Evolutionary conservation across 768 basidiomycete species (phyloP).

Genomic region (Mycena pura): DNA sequence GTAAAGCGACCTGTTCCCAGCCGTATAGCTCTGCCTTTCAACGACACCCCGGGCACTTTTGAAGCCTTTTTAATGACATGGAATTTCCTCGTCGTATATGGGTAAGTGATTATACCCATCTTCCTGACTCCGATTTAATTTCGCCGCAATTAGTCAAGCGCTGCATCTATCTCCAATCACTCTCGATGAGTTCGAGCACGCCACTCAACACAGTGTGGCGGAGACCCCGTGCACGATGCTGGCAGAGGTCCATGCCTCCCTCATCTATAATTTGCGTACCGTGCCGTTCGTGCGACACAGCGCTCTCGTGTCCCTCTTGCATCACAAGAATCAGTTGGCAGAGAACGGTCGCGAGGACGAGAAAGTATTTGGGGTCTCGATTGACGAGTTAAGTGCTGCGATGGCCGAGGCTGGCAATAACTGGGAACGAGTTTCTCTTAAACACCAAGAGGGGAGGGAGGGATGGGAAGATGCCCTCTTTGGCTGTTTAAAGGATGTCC

Average conservation of each 20-base stretch:
- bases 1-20: constrained; percentile 72
- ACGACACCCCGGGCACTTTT: constrained; percentile 66
- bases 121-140: constrained; percentile 6
- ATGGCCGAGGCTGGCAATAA: constrained; percentile 86
- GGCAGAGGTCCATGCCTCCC: constrained; percentile 85
- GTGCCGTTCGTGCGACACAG: constrained; percentile 78
- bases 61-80: constrained; percentile 90
- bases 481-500: constrained; percentile 88
- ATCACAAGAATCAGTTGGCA: constrained; percentile 48
- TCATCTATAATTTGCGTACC: constrained; percentile 91
- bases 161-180: constrained; percentile 88
- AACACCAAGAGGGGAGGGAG: constrained; percentile 74
- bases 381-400: constrained; percentile 67
- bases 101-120: constrained; percentile 58
- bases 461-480: constrained; percentile 94
- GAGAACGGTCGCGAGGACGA: constrained; percentile 50
- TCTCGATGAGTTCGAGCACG: constrained; percentile 91
- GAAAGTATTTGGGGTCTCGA: constrained; percentile 58
- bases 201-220: constrained; percentile 74
- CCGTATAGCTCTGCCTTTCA: constrained; percentile 69
- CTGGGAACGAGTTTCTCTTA: constrained; percentile 82
- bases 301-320: constrained; percentile 71
- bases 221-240: constrained; percentile 81
- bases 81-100: constrained; percentile 94
- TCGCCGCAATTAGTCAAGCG: constrained; percentile 65